A percentile compares a stretch with the other conserved stretches of the same genome.
Evolutionary conservation across 1,139 yeast genomes (phyloP).

Genomic region (Saccharomyces hybrid): DNA sequence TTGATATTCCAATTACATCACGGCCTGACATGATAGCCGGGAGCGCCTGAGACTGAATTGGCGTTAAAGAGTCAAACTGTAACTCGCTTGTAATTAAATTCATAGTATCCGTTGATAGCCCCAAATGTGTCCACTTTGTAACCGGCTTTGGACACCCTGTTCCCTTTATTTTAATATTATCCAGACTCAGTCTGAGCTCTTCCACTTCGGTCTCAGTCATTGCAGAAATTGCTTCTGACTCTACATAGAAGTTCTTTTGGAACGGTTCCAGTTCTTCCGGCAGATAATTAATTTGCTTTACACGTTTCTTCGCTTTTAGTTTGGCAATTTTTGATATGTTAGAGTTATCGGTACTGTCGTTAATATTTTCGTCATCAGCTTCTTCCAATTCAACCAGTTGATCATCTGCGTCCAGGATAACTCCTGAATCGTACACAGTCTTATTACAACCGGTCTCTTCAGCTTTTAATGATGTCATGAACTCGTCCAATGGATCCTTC

Average conservation of each 20-base stretch:
- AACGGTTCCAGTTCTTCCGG: slow-evolving; percentile 46
- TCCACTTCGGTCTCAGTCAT: slow-evolving; percentile 48
- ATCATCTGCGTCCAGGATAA: slow-evolving; percentile 11
- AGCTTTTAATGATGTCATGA: slow-evolving; percentile 21
- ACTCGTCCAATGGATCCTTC: slow-evolving; percentile 28
- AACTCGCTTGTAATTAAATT: slow-evolving; percentile 40
- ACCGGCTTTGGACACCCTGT: slow-evolving; percentile 58
- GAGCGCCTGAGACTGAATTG: slow-evolving; percentile 86
- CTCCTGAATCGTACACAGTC: slow-evolving; percentile 1
- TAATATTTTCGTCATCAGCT: neutral
- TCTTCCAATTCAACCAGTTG: slow-evolving; percentile 9
- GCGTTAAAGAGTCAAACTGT: slow-evolving; percentile 42
- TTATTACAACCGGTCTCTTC: neutral
- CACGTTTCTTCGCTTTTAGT: slow-evolving; percentile 37
- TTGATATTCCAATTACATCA: slow-evolving; percentile 89
- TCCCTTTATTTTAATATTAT: slow-evolving; percentile 61
- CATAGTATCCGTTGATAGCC: slow-evolving; percentile 56
- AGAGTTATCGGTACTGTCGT: neutral
- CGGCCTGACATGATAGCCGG: slow-evolving; percentile 87
- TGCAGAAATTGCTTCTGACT: slow-evolving; percentile 46
- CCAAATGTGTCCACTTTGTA: slow-evolving; percentile 71
- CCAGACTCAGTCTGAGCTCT: slow-evolving; percentile 47
- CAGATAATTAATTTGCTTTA: slow-evolving; percentile 42
- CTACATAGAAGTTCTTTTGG: slow-evolving; percentile 56
- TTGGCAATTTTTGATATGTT: slow-evolving; percentile 15